phyloP scores from a whole-genome alignment of 768 basidiomycete genomes.

The Pleurotus citrinopileatus region DNA sequence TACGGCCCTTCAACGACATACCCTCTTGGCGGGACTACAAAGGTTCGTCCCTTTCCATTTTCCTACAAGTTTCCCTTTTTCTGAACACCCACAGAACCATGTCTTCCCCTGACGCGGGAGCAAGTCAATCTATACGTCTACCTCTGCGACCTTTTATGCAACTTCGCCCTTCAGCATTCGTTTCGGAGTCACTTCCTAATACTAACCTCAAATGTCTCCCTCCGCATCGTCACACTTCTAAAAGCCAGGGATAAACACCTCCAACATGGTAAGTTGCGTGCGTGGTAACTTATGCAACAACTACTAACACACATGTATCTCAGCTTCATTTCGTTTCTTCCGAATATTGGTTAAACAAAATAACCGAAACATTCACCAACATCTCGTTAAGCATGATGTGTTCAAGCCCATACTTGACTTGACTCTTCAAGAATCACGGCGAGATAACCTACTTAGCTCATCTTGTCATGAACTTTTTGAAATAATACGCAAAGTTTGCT shows the following conservation, averaged over 20 bases:
- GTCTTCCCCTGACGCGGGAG: constrained; percentile 62
- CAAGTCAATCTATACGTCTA: constrained; percentile 83
- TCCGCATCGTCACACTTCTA: constrained; percentile 74
- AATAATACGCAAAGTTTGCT: constrained; percentile 75
- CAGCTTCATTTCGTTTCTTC: constrained; percentile 93
- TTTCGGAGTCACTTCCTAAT: constrained; percentile 92
- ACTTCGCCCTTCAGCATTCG: constrained; percentile 83
- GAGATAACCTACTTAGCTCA: constrained; percentile 92
- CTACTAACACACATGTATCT: constrained; percentile 8
- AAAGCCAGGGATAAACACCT: constrained; percentile 88
- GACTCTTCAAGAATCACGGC: constrained; percentile 74
- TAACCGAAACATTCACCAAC: constrained; percentile 69
- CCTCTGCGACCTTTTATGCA: constrained; percentile 88
- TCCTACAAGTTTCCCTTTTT: not conserved
- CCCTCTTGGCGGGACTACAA: constrained; percentile 39
- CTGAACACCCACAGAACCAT: constrained; percentile 36
- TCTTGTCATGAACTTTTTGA: constrained; percentile 98
- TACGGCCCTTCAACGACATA: constrained; percentile 74
- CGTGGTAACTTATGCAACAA: constrained; percentile 13
- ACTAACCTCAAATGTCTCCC: constrained; percentile 74
- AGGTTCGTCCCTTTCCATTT: constrained; percentile 20
- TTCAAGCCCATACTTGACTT: constrained; percentile 82
- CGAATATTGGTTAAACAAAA: constrained; percentile 79
- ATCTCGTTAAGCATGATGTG: constrained; percentile 83
- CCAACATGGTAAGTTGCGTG: constrained; percentile 68